Evolutionary conservation across 495 filamentous ascomycete species (phyloP), one percentile per base, ranked within the genome.

Genomic region (Daldinia loculata): DNA sequence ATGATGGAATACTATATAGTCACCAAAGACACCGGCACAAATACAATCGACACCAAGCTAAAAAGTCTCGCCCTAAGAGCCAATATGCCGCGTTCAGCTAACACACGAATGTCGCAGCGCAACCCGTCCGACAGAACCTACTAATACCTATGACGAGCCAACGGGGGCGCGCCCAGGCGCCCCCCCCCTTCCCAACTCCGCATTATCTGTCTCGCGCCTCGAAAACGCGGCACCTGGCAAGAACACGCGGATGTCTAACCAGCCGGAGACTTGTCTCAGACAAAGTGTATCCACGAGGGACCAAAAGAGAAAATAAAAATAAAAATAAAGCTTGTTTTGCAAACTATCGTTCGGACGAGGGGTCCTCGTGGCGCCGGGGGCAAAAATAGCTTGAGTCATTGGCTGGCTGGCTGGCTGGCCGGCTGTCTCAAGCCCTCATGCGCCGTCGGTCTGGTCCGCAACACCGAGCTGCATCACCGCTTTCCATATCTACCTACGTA

Each of bases 61-160:
- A 71, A 70, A 41, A 22, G 7, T 52, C 24, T 39, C 61, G 45
- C 53, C 53, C 41, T 19, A 34, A 15, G n/a, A 53, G 43, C 15
- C 43, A 30, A 58, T 22, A 61, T 19, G 17, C 52, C 48, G 63
- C 30, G 15, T 41, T 51, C 69, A 67, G 52, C 63, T 71, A 67
- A 48, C 48, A 67, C 58, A 51, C 26, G 15, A 38, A 32, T 59
- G 34, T 56, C 57, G 69, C 58, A 67, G 62, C 62, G 6, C 62
- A 34, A 63, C 64, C 29, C 63, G 53, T 43, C 53, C 52, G 22
- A 12, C 58, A 45, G 19, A 29, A 57, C 41, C 30, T 6, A 34
- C 30, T 6, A 34, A 34, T 4, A 34, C 0, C 32, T n/a, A n/a
- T n/a, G n/a, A 34, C 32, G 7, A 34, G 32, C 6, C 1, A 29